A percentile compares a stretch with the other conserved stretches of the same genome.
Conservation (phyloP, 805 yeast species). For the Yarrowia keelungensis region DNA sequence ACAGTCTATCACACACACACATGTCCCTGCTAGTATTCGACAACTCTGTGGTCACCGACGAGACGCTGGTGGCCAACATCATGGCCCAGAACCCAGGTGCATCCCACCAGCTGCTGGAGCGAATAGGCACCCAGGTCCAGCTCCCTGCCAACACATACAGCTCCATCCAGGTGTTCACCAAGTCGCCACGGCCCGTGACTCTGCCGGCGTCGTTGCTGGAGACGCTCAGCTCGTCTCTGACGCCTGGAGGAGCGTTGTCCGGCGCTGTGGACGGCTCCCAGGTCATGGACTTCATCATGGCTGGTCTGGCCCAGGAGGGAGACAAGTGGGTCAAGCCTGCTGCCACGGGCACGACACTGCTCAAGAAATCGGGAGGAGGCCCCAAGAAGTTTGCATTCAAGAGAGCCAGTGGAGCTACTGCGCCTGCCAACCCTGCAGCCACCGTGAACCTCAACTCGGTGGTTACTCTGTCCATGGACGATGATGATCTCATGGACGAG, state of each 20-base stretch:
- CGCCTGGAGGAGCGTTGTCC: constrained; percentile 47
- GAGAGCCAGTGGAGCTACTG: constrained; percentile 48
- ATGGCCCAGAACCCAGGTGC: constrained; percentile 22
- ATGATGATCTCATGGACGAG: constrained; percentile 63
- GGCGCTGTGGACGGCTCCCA: constrained; percentile 45
- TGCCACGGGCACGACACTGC: constrained; percentile 46
- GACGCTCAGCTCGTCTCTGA: constrained; percentile 46
- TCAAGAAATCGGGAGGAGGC: constrained; percentile 44
- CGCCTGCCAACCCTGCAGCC: constrained; percentile 41
- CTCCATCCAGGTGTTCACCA: constrained; percentile 46
- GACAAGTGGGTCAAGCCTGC: constrained; percentile 65
- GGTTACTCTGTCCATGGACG: constrained; percentile 55
- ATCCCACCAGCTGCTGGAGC: constrained; percentile 52
- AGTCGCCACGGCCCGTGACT: constrained; percentile 40
- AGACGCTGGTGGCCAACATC: constrained; percentile 21
- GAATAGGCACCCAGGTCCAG: constrained; percentile 48
- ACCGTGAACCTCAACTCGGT: constrained; percentile 50
- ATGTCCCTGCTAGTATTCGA: constrained; percentile 37
- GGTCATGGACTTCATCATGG: constrained; percentile 65
- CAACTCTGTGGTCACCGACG: constrained; percentile 39
- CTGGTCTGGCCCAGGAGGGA: constrained; percentile 60
- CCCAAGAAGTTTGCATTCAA: constrained; percentile 41
- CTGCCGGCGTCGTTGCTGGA: constrained; percentile 46
- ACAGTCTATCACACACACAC: not conserved
- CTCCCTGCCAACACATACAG: constrained; percentile 47